Conservation (phyloP, 2,329 filamentous ascomycete genomes). For the Boeremia exigua region DNA sequence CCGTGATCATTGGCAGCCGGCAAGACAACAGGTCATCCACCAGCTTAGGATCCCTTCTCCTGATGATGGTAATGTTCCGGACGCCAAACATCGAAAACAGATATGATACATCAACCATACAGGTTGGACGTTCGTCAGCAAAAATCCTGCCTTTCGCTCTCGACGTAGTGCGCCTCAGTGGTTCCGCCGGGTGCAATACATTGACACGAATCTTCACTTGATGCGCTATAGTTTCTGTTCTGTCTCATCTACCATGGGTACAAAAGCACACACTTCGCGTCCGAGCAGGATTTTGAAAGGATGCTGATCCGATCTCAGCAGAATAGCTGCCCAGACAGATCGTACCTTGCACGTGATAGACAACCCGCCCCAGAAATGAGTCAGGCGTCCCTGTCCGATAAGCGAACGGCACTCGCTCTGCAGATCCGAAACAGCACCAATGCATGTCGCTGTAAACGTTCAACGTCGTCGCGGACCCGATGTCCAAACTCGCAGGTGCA, state of each 20-base stretch:
- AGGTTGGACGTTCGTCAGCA: no score
- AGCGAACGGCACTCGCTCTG: constrained; percentile 14
- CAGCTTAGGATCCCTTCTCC: no score
- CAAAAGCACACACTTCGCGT: neutral
- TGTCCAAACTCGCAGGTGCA: neutral
- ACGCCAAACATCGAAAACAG: no score
- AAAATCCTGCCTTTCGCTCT: no score
- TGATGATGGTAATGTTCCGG: no score
- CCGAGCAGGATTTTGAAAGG: neutral
- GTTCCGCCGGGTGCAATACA: no score
- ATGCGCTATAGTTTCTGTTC: neutral
- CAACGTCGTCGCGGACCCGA: constrained; percentile 1
- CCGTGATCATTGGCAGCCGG: no score
- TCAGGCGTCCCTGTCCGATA: constrained; percentile 7
- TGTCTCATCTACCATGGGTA: neutral
- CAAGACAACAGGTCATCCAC: no score
- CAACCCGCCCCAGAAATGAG: neutral
- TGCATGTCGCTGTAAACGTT: constrained; percentile 14
- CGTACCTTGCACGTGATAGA: neutral
- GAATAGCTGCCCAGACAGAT: neutral
- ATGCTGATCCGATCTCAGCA: neutral
- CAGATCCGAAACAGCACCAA: constrained; percentile 16
- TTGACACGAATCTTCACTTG: no score
- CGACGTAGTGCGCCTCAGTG: no score
- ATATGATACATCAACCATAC: no score